A percentile compares a stretch with the other conserved stretches of the same genome.
phyloP scores from a whole-genome alignment of 2,329 filamentous ascomycete species.

The Pleurostoma richardsiae region DNA sequence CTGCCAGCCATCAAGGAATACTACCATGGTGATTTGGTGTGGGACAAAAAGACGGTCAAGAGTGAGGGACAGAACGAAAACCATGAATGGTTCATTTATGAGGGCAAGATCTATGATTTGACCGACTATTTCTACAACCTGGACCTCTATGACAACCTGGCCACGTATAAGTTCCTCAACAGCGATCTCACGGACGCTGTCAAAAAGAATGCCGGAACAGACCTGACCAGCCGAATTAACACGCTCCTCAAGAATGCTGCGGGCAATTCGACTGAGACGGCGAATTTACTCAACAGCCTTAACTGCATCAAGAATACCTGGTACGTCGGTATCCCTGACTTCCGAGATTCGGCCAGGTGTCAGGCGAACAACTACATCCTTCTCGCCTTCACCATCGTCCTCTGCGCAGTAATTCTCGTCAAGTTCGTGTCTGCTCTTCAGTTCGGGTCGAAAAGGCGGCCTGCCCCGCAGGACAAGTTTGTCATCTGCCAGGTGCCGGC shows the following conservation, averaged over 20 bases:
- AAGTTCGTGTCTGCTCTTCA: constrained; percentile 94
- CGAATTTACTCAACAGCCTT: constrained; percentile 58
- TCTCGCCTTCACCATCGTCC: constrained; percentile 77
- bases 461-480: constrained; percentile 92
- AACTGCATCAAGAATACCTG: constrained; percentile 81
- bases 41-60: constrained; percentile 52
- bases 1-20: constrained; percentile 76
- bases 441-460: constrained; percentile 85
- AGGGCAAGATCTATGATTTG: constrained; percentile 77
- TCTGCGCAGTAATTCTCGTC: constrained; percentile 72
- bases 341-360: constrained; percentile 71
- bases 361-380: constrained; percentile 89
- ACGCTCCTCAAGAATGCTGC: constrained; percentile 39
- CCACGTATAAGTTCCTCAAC: constrained; percentile 69
- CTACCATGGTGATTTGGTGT: constrained; percentile 84
- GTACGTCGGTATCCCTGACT: constrained; percentile 79
- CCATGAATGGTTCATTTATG: constrained; percentile 75
- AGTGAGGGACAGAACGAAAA: constrained; percentile 61
- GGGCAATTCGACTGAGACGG: constrained; percentile 44
- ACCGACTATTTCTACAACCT: constrained; percentile 86
- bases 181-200: constrained; percentile 61
- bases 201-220: constrained; percentile 69
- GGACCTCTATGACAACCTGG: constrained; percentile 47
- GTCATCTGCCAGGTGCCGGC: constrained; percentile 97
- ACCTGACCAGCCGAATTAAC: constrained; percentile 67